Evolutionary conservation across 2,329 filamentous ascomycete species (phyloP).

Genomic region (Aspergillus quadrilineatus): DNA sequence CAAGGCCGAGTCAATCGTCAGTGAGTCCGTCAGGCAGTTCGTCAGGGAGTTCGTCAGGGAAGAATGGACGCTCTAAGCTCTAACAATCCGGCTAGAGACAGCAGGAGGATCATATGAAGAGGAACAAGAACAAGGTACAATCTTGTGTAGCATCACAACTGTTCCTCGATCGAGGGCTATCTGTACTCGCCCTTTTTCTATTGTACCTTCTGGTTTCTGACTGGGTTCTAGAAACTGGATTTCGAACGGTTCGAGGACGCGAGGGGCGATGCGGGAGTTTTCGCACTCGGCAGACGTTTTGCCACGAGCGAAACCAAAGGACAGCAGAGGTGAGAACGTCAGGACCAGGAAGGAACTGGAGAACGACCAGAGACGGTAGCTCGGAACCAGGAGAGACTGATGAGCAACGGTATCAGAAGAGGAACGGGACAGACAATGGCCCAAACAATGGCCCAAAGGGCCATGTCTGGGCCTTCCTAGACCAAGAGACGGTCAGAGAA

Average conservation of each 20-base stretch:
- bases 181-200: slow-evolving; percentile 3
- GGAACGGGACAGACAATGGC: not conserved
- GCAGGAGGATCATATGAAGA: slow-evolving; percentile 21
- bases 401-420: not conserved
- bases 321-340: not conserved
- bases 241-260: not conserved
- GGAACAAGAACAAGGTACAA: slow-evolving; percentile 14
- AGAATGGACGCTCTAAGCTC: not conserved
- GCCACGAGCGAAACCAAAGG: not conserved
- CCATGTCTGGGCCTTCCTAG: not conserved
- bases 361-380: not conserved
- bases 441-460: not conserved
- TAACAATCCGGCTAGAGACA: slow-evolving; percentile 12
- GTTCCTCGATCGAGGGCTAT: slow-evolving; percentile 10
- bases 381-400: not conserved
- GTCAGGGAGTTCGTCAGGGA: not conserved
- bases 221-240: not conserved
- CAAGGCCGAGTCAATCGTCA: slow-evolving; percentile 13
- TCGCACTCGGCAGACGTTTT: not conserved
- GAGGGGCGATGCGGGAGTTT: not conserved
- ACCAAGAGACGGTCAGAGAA: not conserved
- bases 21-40: too few species aligned
- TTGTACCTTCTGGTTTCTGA: not conserved
- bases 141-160: slow-evolving; percentile 19
- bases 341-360: not conserved